Evolutionary conservation across 192 early-diverging fungal species (phyloP), one percentile per base, ranked within the genome.

Genomic region (Cetraspora pellucida): DNA sequence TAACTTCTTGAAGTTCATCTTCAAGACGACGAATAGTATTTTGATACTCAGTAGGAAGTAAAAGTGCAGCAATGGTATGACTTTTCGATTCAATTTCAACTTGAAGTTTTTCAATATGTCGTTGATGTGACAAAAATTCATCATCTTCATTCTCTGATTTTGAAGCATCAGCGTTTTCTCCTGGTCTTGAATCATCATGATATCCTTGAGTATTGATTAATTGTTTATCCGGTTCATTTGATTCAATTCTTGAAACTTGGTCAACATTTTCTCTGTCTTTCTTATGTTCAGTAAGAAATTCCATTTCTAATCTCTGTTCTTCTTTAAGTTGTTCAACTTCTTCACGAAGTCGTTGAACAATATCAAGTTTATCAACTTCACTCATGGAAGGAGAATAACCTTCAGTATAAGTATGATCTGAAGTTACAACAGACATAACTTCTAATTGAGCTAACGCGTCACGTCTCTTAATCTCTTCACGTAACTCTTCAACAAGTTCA

Each of bases 401-500:
- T 27, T 52, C 68, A 4, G n/a, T 52, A 46, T 73, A 6, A 37
- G 37, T 6, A 37, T 37, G 27, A 23, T 74, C 72, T 6, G 37
- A 64, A 49, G 58, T 64, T 11, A 49, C 13, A 11, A 49, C 44
- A 7, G 74, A 75, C 74, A 75, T 75, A 19, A 75, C 59, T 25
- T 75, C 59, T n/a, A 47, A 9, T 64, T 61, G 74, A 16, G 60
- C 59, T 10, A 64, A 49, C 11, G 31, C 60, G 9, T 75, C 74
- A 75, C 74, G 74, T 3, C 13, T 60, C 27, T 75, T 75, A 7
- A 75, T 64, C 64, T 75, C 74, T 28, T 75, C 59, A 0, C 74
- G 58, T 23, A 75, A 54, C 63, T 75, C 74, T 64, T 64, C 74
- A 50, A 75, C 60, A 50, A 75, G 45, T 45, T 75, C 74, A 8